These are phyloP conservation scores for Sonneratia caseolaris DNA, from an alignment of 345 rosid genomes.

Conservation along the genomic window DNA sequence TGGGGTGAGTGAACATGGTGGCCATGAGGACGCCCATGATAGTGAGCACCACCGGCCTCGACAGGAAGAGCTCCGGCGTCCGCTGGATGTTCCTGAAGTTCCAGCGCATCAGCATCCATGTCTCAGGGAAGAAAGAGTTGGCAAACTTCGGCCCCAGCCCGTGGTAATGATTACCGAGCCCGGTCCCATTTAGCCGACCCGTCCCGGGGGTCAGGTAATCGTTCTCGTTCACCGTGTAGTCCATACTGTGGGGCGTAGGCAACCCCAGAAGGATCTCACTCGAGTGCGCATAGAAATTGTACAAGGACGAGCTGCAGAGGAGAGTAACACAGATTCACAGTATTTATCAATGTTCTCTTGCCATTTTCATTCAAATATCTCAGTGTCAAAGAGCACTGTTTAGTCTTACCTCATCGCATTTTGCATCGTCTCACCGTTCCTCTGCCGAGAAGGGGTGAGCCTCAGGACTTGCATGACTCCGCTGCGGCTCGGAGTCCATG, in stretches of 20 bases:
- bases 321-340: background rate
- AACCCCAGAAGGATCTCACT: constrained; percentile 37
- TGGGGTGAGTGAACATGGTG: constrained; percentile 55
- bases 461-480: constrained; percentile 34
- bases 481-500: constrained; percentile 39
- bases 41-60: constrained; percentile 51
- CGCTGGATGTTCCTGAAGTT: constrained; percentile 56
- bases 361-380: too few relatives aligned
- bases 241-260: constrained; percentile 63
- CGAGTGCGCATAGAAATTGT: constrained; percentile 28
- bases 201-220: constrained; percentile 40
- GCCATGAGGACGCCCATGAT: constrained; percentile 70
- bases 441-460: constrained; percentile 37
- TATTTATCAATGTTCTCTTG: too few relatives aligned
- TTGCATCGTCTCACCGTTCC: constrained; percentile 17
- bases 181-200: background rate
- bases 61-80: constrained; percentile 63
- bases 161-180: background rate
- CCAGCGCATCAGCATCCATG: constrained; percentile 54
- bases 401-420: constrained; percentile 32
- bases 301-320: constrained; percentile 34
- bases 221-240: constrained; percentile 57
- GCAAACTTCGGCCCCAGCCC: constrained; percentile 33
- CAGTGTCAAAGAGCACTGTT: too few relatives aligned
- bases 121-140: constrained; percentile 43